These are phyloP conservation scores for Fusarium albosuccineum DNA, from an alignment of 2,329 filamentous ascomycete genomes.

Conservation along the genomic window DNA sequence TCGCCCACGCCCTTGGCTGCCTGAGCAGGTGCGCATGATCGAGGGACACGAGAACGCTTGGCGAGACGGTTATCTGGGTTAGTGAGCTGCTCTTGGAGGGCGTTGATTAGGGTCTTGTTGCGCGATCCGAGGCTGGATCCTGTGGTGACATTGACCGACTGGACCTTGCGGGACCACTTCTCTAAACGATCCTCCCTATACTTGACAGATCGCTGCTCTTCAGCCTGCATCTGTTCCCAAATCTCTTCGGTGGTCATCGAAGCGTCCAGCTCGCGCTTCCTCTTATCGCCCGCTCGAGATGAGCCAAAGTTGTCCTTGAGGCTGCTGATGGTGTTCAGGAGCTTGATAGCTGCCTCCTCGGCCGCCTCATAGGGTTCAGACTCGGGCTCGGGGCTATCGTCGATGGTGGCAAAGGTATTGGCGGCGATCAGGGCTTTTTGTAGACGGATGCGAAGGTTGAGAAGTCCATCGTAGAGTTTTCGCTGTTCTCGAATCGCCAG, in stretches of 20 bases:
- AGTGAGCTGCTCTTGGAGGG: conserved; percentile 77
- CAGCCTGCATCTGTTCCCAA: conserved; percentile 77
- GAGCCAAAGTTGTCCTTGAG: conserved; percentile 73
- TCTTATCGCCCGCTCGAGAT: conserved; percentile 69
- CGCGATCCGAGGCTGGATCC: conserved; percentile 46
- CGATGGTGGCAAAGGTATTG: conserved; percentile 75
- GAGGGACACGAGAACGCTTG: conserved; percentile 76
- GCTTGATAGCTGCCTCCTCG: conserved; percentile 84
- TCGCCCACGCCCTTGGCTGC: conserved; percentile 68
- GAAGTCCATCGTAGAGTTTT: conserved; percentile 85
- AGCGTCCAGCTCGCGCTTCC: conserved; percentile 66
- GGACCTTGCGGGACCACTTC: conserved; percentile 86
- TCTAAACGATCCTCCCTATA: conserved; percentile 81
- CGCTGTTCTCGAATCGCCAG: conserved; percentile 87
- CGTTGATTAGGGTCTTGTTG: conserved; percentile 67
- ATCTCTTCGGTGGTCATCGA: conserved; percentile 74
- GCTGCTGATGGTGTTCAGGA: conserved; percentile 84
- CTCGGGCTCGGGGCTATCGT: conserved; percentile 54
- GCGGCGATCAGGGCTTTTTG: conserved; percentile 90
- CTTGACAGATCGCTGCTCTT: conserved; percentile 70
- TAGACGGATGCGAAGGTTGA: conserved; percentile 91
- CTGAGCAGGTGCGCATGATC: conserved; percentile 82
- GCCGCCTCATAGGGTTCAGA: conserved; percentile 77
- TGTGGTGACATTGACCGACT: conserved; percentile 59
- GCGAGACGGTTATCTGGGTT: conserved; percentile 73